These are phyloP conservation scores for Fusarium staphyleae DNA, from an alignment of 2,329 filamentous ascomycete species.

Conservation along the genomic window DNA sequence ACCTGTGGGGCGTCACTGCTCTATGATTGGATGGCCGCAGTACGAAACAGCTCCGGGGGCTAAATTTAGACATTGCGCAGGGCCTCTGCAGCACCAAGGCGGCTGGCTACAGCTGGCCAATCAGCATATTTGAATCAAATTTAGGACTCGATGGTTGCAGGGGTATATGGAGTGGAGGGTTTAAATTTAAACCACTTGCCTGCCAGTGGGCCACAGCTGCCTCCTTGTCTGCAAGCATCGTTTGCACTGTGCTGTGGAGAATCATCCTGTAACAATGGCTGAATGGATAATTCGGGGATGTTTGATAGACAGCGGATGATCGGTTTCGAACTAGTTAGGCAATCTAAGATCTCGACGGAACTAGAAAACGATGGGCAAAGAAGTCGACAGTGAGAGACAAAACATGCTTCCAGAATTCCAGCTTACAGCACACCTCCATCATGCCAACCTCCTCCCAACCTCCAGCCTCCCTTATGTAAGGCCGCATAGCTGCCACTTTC, in stretches of 20 bases:
- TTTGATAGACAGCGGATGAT: slow-evolving; percentile 2
- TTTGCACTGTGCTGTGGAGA: slow-evolving; percentile 32
- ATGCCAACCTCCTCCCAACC: neutral
- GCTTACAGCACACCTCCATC: slow-evolving; percentile 7
- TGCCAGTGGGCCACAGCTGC: slow-evolving; percentile 27
- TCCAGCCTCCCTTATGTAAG: slow-evolving; percentile 17
- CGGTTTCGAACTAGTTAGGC: too few relatives aligned
- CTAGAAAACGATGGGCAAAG: slow-evolving; percentile 28
- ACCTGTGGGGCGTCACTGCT: slow-evolving; percentile 18
- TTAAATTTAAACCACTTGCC: slow-evolving; percentile 43
- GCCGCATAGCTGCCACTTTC: neutral
- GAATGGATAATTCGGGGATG: slow-evolving; percentile 16
- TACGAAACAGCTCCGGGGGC: slow-evolving; percentile 41
- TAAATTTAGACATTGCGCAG: slow-evolving; percentile 45
- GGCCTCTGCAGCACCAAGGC: slow-evolving; percentile 17
- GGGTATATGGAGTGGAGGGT: slow-evolving; percentile 28
- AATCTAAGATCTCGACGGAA: slow-evolving; percentile 28
- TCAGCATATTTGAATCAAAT: slow-evolving; percentile 37
- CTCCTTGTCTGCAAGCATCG: slow-evolving; percentile 11
- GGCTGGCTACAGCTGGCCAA: slow-evolving; percentile 44
- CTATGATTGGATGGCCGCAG: slow-evolving; percentile 35
- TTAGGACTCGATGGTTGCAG: slow-evolving; percentile 37
- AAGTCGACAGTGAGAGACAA: slow-evolving; percentile 15
- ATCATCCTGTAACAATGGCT: slow-evolving; percentile 9
- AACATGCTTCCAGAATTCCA: slow-evolving; percentile 18